A percentile compares a stretch with the other conserved stretches of the same genome.
These are phyloP conservation scores for Ulmus americana DNA, from an alignment of 331 rosid genomes.

Conservation along the genomic window DNA sequence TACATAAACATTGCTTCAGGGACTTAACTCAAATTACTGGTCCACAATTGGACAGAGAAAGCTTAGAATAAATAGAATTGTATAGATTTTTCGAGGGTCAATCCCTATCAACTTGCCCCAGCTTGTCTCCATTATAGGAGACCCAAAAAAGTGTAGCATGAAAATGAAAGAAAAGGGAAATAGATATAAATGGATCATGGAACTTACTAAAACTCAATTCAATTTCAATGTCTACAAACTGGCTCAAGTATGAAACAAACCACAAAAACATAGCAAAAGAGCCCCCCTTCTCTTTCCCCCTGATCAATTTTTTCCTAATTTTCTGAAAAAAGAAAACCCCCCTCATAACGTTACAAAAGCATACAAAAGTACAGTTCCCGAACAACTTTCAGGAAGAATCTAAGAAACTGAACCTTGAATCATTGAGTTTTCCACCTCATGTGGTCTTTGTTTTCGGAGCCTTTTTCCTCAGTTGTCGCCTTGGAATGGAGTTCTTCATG, in stretches of 20 bases:
- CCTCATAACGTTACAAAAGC: slow-evolving; percentile 6
- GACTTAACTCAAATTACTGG: too few relatives aligned
- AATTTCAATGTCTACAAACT: slow-evolving; percentile 22
- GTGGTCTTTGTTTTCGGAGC: slow-evolving; percentile 45
- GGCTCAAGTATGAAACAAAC: slow-evolving; percentile 8
- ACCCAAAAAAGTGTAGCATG: background rate
- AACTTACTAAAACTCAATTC: slow-evolving; percentile 10
- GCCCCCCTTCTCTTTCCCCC: slow-evolving; percentile 2
- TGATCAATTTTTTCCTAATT: slow-evolving; percentile 7
- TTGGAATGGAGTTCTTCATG: slow-evolving; percentile 48
- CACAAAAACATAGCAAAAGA: slow-evolving; percentile 10
- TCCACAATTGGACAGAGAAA: too few relatives aligned
- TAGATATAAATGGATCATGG: background rate
- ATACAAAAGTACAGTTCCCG: slow-evolving; percentile 27
- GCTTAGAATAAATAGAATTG: too few relatives aligned
- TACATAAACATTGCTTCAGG: too few relatives aligned
- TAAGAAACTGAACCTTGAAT: slow-evolving; percentile 7
- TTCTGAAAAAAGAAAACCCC: slow-evolving; percentile 4
- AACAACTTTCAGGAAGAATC: slow-evolving; percentile 8
- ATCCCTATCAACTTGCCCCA: background rate
- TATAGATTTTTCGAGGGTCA: background rate
- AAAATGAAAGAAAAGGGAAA: background rate
- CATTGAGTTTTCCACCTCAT: slow-evolving; percentile 19
- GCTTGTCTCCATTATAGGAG: background rate
- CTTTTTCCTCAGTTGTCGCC: slow-evolving; percentile 42